These are phyloP conservation scores for Plasmodium malariae DNA, from an alignment of 169 alveolate species.

Conservation along the genomic window DNA sequence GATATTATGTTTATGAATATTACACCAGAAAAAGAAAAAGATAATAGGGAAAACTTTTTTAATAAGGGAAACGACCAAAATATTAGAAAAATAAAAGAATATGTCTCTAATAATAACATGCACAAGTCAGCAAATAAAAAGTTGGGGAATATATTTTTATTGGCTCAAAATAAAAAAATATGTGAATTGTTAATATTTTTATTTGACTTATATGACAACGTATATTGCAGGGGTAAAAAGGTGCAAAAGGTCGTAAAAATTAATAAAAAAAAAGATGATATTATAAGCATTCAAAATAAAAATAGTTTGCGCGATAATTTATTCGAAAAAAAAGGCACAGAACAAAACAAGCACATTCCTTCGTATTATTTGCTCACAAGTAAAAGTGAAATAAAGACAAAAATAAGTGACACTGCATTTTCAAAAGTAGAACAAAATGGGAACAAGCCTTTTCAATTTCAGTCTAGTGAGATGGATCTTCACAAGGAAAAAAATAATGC, in stretches of 20 bases:
- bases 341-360: background rate
- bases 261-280: background rate
- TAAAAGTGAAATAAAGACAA: background rate
- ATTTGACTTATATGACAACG: slow-evolving; percentile 16
- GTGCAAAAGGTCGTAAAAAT: background rate
- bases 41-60: background rate
- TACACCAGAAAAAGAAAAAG: background rate
- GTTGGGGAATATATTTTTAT: slow-evolving; percentile 12
- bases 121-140: background rate
- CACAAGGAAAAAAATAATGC: background rate
- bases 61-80: background rate
- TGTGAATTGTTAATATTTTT: slow-evolving; percentile 18
- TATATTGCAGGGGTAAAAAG: background rate
- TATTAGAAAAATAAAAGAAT: background rate
- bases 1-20: slow-evolving; percentile 8
- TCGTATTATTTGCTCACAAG: background rate
- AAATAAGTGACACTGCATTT: background rate
- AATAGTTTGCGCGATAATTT: background rate
- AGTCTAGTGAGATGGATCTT: background rate
- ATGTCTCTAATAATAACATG: background rate
- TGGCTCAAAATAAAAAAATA: slow-evolving; percentile 27
- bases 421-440: background rate
- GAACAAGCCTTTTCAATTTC: background rate
- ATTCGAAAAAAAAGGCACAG: background rate
- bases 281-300: background rate